Conservation (phyloP, 345 rosid genomes). For the Isatis tinctoria region DNA sequence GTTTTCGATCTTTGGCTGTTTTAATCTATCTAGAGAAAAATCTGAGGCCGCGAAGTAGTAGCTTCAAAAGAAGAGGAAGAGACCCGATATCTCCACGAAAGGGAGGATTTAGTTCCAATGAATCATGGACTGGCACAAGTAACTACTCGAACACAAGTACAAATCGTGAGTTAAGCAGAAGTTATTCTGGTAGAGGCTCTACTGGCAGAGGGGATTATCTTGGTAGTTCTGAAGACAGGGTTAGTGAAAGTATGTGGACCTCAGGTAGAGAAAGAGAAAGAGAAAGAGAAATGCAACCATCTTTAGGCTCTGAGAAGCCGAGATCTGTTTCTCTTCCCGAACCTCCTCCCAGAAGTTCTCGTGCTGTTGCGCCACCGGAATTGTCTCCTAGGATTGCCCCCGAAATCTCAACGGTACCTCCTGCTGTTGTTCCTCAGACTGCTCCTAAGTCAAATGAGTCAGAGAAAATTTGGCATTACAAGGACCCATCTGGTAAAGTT, state of each 20-base stretch:
- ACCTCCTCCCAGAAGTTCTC: constrained; percentile 35
- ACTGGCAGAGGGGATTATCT: constrained; percentile 53
- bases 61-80: constrained; percentile 66
- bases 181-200: constrained; percentile 55
- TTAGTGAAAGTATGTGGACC: constrained; percentile 51
- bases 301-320: constrained; percentile 53
- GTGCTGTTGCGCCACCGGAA: constrained; percentile 39
- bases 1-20: constrained; percentile 14
- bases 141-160: constrained; percentile 43
- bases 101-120: constrained; percentile 58
- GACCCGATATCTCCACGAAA: constrained; percentile 76
- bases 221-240: constrained; percentile 45
- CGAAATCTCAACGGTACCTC: constrained; percentile 42
- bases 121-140: constrained; percentile 63
- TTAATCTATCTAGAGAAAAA: constrained; percentile 48
- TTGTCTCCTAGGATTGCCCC: constrained; percentile 38
- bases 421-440: constrained; percentile 37
- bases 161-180: constrained; percentile 62
- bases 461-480: constrained; percentile 90
- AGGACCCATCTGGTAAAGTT: constrained; percentile 90
- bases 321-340: constrained; percentile 47
- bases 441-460: constrained; percentile 57
- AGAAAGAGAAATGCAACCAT: constrained; percentile 53
- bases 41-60: constrained; percentile 54
- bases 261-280: constrained; percentile 51